Conservation (phyloP, 352 stramenopile genomes). For the Phytophthora parvispora region DNA sequence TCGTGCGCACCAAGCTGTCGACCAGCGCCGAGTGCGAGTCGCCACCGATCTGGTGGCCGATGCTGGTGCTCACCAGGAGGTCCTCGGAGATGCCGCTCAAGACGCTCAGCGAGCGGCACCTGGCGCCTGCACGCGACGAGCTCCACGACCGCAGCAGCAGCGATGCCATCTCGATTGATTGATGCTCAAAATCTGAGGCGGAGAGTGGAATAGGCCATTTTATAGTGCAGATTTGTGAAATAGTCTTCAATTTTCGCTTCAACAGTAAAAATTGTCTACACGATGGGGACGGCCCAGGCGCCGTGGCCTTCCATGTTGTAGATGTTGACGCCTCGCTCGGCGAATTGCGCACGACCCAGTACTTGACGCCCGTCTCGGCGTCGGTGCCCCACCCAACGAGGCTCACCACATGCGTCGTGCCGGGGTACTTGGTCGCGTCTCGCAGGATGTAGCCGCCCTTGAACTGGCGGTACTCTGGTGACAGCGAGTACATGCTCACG, state of each 20-base stretch:
- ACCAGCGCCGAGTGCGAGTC: constrained; percentile 73
- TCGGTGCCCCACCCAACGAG: constrained; percentile 96
- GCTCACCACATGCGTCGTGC: constrained; percentile 94
- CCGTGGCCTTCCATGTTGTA: constrained; percentile 84
- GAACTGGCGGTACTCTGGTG: constrained; percentile 87
- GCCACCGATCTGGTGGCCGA: constrained; percentile 85
- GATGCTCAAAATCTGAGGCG: constrained; percentile 22
- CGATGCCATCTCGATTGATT: constrained; percentile 5
- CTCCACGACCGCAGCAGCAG: constrained; percentile 10
- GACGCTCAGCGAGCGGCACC: constrained; percentile 59
- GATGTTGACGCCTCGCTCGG: constrained; percentile 76
- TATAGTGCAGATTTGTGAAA: constrained; percentile 21
- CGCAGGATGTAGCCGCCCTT: constrained; percentile 92
- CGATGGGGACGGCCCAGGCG: constrained; percentile 77
- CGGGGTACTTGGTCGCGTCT: constrained; percentile 79
- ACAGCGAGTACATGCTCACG: constrained; percentile 92
- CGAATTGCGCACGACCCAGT: constrained; percentile 98
- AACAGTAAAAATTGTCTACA: no score
- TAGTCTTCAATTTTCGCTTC: constrained; percentile 6
- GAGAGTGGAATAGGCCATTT: constrained; percentile 10
- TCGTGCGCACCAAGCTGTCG: constrained; percentile 81
- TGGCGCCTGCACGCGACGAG: constrained; percentile 1
- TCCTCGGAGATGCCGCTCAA: constrained; percentile 84
- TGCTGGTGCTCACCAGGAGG: constrained; percentile 84
- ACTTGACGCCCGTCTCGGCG: constrained; percentile 86